A percentile compares a stretch with the other conserved stretches of the same genome.
Evolutionary conservation across 768 basidiomycete genomes (phyloP).

Genomic region (Boletus pseudopeckii): DNA sequence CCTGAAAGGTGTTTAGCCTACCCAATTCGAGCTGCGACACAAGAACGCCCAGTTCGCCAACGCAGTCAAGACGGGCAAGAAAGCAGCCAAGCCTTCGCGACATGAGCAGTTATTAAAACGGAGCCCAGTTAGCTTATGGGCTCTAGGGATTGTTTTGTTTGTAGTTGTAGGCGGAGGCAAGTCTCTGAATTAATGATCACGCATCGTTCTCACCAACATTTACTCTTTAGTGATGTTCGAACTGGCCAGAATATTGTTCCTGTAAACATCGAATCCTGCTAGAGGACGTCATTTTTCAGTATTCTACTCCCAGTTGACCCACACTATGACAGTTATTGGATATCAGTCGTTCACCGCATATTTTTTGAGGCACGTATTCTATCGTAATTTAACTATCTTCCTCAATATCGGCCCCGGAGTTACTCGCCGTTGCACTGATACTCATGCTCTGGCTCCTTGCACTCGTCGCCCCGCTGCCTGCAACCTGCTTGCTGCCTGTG

Average conservation of each 20-base stretch:
- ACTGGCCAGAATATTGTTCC: conserved; percentile 60
- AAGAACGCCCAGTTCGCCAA: conserved; percentile 79
- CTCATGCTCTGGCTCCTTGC: conserved; percentile 59
- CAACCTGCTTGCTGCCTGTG: conserved; percentile 14
- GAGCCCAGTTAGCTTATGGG: conserved; percentile 74
- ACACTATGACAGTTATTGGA: conserved; percentile 1
- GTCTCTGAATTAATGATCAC: conserved; percentile 22
- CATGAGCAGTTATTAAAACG: conserved; percentile 68
- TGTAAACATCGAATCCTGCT: conserved; percentile 36
- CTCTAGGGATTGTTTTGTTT: conserved; percentile 69
- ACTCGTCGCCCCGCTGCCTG: conserved; percentile 36
- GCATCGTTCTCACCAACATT: conserved; percentile 3
- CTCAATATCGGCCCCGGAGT: conserved; percentile 48
- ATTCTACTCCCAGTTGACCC: background rate
- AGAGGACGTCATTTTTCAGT: background rate
- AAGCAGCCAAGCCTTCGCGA: conserved; percentile 66
- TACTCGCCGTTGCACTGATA: conserved; percentile 49
- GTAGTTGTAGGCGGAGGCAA: conserved; percentile 78
- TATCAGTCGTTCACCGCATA: conserved; percentile 8
- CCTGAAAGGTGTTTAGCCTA: conserved; percentile 47
- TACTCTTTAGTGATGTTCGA: conserved; percentile 65
- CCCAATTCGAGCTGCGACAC: conserved; percentile 78
- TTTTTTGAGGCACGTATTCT: conserved; percentile 7
- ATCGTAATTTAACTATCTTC: conserved; percentile 26
- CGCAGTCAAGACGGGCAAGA: conserved; percentile 71